Evolutionary conservation across 2,329 filamentous ascomycete genomes (phyloP).

Genomic region (Penicillium digitatum): DNA sequence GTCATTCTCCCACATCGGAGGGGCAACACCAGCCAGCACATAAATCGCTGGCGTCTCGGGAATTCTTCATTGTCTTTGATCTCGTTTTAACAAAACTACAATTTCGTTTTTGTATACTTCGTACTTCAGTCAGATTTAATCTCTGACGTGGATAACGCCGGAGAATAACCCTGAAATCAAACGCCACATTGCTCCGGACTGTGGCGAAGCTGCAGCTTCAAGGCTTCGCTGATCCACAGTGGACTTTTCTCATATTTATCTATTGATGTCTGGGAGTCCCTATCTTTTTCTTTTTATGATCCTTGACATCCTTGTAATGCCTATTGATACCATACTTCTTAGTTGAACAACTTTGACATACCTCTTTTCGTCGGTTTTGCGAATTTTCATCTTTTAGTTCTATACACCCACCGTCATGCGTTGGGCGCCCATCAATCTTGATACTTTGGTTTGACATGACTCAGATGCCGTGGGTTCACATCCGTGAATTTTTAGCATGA

Average conservation of each 20-base stretch:
- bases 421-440: conserved; percentile 1
- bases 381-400: background rate
- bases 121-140: conserved; percentile 4
- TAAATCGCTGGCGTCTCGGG: conserved; percentile 11
- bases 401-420: conserved; percentile 1
- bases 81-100: background rate
- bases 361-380: background rate
- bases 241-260: conserved; percentile 20
- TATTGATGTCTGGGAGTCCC: conserved; percentile 14
- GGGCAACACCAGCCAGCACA: conserved; percentile 15
- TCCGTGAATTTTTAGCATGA: background rate
- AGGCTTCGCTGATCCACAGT: conserved; percentile 20
- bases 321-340: conserved; percentile 4
- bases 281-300: conserved; percentile 3
- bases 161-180: conserved; percentile 11
- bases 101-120: conserved; percentile 9
- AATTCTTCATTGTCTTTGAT: background rate
- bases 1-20: conserved; percentile 19
- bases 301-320: conserved; percentile 10
- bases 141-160: conserved; percentile 35
- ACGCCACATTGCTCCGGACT: conserved; percentile 29
- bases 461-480: background rate
- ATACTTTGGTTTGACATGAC: conserved; percentile 4
- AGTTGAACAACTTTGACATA: conserved; percentile 13
- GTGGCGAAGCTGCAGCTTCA: conserved; percentile 39